Evolutionary conservation across 345 rosid species (phyloP), one percentile per base, ranked within the genome.

Genomic region (Heritiera littoralis): DNA sequence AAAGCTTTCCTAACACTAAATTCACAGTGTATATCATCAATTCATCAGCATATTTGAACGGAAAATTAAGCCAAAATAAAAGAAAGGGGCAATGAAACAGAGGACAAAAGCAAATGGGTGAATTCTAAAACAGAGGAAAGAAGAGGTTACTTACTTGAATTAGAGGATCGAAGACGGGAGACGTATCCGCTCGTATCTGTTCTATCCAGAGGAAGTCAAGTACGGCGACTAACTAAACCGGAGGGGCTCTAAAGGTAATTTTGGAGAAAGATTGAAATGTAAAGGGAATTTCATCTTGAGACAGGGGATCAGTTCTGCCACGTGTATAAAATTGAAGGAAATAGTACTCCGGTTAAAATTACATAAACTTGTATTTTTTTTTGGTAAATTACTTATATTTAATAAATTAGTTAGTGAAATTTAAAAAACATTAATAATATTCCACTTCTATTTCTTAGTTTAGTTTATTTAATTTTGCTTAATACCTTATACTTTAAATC

Each of bases 141-240:
- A 66, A 46, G 5, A 13, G 23, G 55, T 48, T 17, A 78, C 76
- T 82, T 70, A 80, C 87, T 85, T 67, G 87, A 68, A 66, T 84
- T 58, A 81, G 68, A 61, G 75, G 48, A 67, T 32, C 58, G 64
- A 18, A 79, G 35, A 51, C 46, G 80, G 74, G 74, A 65, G 71
- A 75, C 55, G 71, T 41, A 41, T 41, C 43, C 4, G 6, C 38
- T 17, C 9, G 69, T 32, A 13, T 65, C 41, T 32, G 45, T 65
- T 32, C 20, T 32, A 65, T 12, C 66, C 49, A 40, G 58, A 17
- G 43, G 41, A 6, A 69, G 81, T 59, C 17, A 49, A 59, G 77
- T 41, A 52, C 63, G 61, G 61, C 23, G 63, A 32, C 46, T 52
- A 40, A 32, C 46, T 52, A 40, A 14, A 51, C 75, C 30, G 43